Percentiles rank a stretch among this genome's conserved stretches.
Evolutionary conservation across 768 basidiomycete species (phyloP).

Genomic region (Scleroderma citrinum): DNA sequence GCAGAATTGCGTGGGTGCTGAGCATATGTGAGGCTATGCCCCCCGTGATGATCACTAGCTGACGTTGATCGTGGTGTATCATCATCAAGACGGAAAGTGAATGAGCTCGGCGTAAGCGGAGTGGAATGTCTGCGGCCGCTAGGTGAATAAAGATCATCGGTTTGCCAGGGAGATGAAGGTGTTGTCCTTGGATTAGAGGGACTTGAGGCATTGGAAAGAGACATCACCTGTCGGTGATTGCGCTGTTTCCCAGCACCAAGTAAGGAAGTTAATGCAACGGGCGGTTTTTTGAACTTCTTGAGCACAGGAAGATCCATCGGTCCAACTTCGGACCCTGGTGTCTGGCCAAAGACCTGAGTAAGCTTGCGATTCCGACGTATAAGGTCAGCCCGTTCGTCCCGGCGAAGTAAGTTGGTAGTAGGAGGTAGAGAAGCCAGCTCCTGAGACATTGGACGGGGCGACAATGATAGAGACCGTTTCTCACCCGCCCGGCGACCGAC

Average conservation of each 20-base stretch:
- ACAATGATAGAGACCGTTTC: constrained; percentile 26
- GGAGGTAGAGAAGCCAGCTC: constrained; percentile 39
- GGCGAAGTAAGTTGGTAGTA: constrained; percentile 61
- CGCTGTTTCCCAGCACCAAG: constrained; percentile 22
- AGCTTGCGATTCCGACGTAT: constrained; percentile 73
- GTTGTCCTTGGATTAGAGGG: constrained; percentile 16
- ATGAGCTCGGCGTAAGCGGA: constrained; percentile 45
- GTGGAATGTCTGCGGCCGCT: constrained; percentile 47
- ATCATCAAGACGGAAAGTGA: constrained; percentile 22
- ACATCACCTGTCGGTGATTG: constrained; percentile 27
- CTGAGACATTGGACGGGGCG: constrained; percentile 17
- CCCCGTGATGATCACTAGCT: constrained; percentile 1
- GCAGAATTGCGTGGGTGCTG: constrained; percentile 22
- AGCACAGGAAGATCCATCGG: constrained; percentile 21
- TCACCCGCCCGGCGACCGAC: constrained; percentile 13
- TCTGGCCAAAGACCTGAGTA: constrained; percentile 72
- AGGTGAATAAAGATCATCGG: constrained; percentile 25
- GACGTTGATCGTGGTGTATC: constrained; percentile 3
- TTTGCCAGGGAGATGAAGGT: constrained; percentile 29
- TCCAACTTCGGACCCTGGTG: constrained; percentile 42
- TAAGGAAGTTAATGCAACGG: constrained; percentile 22
- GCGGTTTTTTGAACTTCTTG: constrained; percentile 16
- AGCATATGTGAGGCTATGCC: constrained; percentile 10
- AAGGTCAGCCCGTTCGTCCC: constrained; percentile 64
- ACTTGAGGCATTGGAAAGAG: constrained; percentile 22